Evolutionary conservation across 1,284 basidiomycete species (phyloP).

Genomic region (Bothia castanella): DNA sequence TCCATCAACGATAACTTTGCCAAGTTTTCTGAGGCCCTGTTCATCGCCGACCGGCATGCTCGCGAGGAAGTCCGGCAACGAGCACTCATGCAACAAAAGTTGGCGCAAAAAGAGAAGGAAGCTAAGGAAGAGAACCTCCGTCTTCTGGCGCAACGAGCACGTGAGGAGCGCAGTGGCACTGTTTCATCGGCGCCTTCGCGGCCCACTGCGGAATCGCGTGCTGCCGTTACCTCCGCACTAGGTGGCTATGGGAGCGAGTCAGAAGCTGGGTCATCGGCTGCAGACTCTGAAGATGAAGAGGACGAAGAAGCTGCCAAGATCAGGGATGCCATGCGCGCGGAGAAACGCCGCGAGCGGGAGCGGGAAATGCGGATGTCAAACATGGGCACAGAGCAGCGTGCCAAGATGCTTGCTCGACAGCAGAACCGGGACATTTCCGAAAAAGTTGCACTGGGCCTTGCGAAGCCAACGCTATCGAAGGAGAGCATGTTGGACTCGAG

Average conservation of each 20-base stretch:
- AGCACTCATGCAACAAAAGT: constrained; percentile 95
- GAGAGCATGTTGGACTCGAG: constrained; percentile 96
- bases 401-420: constrained; percentile 91
- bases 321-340: constrained; percentile 86
- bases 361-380: constrained; percentile 98
- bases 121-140: constrained; percentile 97
- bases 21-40: constrained; percentile 95
- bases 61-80: constrained; percentile 97
- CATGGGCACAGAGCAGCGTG: constrained; percentile 96
- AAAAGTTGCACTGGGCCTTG: constrained; percentile 95
- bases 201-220: constrained; percentile 55
- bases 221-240: constrained; percentile 71
- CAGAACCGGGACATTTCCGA: constrained; percentile 99
- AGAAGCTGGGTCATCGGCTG: constrained; percentile 48
- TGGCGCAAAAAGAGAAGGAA: constrained; percentile 94
- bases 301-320: constrained; percentile 85
- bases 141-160: constrained; percentile 88
- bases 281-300: constrained; percentile 47
- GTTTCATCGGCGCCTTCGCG: constrained; percentile 47
- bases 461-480: constrained; percentile 93
- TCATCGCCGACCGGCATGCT: constrained; percentile 96
- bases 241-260: constrained; percentile 84
- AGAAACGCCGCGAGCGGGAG: constrained; percentile 92
- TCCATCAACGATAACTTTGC: constrained; percentile 99
- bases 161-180: constrained; percentile 88